These are phyloP conservation scores for Phytophthora kernoviae DNA, from an alignment of 352 stramenopile genomes.

Conservation along the genomic window DNA sequence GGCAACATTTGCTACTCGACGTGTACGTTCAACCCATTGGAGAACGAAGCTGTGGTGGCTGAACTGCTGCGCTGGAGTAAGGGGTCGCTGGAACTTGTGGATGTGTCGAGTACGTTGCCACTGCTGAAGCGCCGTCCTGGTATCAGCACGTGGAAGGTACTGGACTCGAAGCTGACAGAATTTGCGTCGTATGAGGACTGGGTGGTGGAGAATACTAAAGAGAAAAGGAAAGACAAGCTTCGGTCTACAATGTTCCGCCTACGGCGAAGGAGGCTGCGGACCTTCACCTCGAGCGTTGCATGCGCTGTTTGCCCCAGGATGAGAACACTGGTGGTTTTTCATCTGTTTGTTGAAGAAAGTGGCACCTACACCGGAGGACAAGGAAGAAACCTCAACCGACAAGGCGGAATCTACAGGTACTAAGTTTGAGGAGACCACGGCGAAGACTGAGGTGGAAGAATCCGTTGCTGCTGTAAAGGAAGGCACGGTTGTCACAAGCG, in stretches of 20 bases:
- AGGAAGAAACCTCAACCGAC: conserved; percentile 17
- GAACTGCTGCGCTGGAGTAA: conserved; percentile 93
- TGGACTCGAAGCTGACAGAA: conserved; percentile 86
- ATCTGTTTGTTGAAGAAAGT: conserved; percentile 96
- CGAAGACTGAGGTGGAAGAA: conserved; percentile 12
- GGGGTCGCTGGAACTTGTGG: conserved; percentile 91
- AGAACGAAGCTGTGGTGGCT: conserved; percentile 99
- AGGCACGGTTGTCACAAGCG: conserved; percentile 9
- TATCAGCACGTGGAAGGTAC: conserved; percentile 93
- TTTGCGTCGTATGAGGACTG: conserved; percentile 79
- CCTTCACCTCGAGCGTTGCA: conserved; percentile 93
- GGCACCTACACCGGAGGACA: conserved; percentile 51
- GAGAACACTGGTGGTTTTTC: conserved; percentile 99
- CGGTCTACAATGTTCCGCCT: conserved; percentile 90
- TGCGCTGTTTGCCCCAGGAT: conserved; percentile 96
- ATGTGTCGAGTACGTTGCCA: conserved; percentile 80
- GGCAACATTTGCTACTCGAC: conserved; percentile 97
- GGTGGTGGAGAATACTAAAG: conserved; percentile 53
- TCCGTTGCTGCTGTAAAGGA: conserved; percentile 10
- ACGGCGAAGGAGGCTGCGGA: conserved; percentile 65
- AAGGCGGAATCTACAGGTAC: conserved; percentile 3
- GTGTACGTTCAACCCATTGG: conserved; percentile 98
- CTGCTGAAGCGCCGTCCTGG: conserved; percentile 89
- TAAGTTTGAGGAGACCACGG: conserved; percentile 2
- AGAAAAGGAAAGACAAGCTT: conserved; percentile 83